Conservation (phyloP, 176 grass and related monocot genomes). For the Dactylis glomerata region DNA sequence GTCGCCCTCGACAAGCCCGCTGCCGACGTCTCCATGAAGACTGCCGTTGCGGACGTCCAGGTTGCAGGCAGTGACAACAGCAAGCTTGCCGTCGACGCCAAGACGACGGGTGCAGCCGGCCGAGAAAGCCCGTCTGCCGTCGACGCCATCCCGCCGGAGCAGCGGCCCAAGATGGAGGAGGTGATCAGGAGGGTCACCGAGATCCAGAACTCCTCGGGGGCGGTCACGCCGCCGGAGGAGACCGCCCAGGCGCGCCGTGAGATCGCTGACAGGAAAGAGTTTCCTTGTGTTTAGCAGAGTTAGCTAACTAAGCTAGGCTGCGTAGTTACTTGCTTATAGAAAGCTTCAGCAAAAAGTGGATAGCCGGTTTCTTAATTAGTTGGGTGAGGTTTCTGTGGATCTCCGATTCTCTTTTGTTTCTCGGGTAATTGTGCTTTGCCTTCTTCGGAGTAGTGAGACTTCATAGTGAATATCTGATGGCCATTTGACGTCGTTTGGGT, state of each 20-base stretch:
- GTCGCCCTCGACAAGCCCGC: too few relatives aligned
- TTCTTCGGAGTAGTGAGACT: not conserved
- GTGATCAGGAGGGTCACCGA: constrained; percentile 68
- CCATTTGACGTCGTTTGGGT: constrained; percentile 26
- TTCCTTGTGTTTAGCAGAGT: constrained; percentile 26
- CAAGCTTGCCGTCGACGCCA: too few relatives aligned
- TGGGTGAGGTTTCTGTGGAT: too few relatives aligned
- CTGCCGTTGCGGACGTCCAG: too few relatives aligned
- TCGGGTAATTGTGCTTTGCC: constrained; percentile 21
- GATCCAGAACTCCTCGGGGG: constrained; percentile 51
- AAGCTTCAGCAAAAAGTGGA: constrained; percentile 49
- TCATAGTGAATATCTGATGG: not conserved
- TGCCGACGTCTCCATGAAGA: too few relatives aligned
- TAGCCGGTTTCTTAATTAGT: constrained; percentile 29
- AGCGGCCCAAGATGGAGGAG: constrained; percentile 86
- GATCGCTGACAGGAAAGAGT: not conserved
- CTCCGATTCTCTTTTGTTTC: constrained; percentile 15
- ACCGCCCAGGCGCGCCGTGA: constrained; percentile 36
- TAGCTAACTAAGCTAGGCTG: constrained; percentile 34
- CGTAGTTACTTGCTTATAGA: constrained; percentile 52
- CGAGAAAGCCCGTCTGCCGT: too few relatives aligned
- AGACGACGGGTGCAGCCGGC: too few relatives aligned
- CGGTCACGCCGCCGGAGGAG: constrained; percentile 54
- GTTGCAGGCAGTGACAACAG: too few relatives aligned
- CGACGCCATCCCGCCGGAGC: constrained; percentile 37